A percentile compares a stretch with the other conserved stretches of the same genome.
Evolutionary conservation across 768 basidiomycete species (phyloP).

Genomic region (Gymnopilus dilepis): DNA sequence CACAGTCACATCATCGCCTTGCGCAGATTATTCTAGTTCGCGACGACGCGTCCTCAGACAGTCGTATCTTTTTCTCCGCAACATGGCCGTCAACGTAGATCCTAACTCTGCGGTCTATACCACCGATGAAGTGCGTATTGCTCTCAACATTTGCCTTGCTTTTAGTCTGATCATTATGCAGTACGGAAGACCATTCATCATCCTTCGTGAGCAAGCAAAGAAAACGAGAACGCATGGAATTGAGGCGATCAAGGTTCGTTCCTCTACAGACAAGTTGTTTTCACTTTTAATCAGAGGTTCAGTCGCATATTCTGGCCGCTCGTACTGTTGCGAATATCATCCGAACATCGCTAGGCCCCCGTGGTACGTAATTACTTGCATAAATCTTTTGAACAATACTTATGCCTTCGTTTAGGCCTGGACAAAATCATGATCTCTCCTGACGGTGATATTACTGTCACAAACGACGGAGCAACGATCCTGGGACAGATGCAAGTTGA

Average conservation of each 20-base stretch:
- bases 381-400: neutral
- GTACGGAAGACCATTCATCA: conserved; percentile 98
- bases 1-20: conserved; percentile 37
- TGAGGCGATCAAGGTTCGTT: conserved; percentile 89
- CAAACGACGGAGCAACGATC: conserved; percentile 99
- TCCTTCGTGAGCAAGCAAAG: conserved; percentile 90
- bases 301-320: conserved; percentile 97
- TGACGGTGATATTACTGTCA: conserved; percentile 98
- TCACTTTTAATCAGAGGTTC: conserved; percentile 14
- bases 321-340: conserved; percentile 93
- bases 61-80: conserved; percentile 14
- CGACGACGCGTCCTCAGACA: conserved; percentile 34
- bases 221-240: conserved; percentile 92
- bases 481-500: conserved; percentile 99
- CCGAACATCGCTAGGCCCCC: conserved; percentile 91
- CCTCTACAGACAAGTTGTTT: conserved; percentile 3
- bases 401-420: conserved; percentile 60
- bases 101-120: conserved; percentile 77
- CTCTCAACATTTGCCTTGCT: neutral
- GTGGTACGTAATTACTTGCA: conserved; percentile 57
- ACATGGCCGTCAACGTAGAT: conserved; percentile 38
- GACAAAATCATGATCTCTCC: conserved; percentile 95
- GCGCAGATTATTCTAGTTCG: conserved; percentile 27
- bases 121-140: conserved; percentile 73
- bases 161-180: conserved; percentile 36